Base-by-base conservation (phyloP, 208 protist genomes). In the Leptomonas pyrrhocoris region DNA sequence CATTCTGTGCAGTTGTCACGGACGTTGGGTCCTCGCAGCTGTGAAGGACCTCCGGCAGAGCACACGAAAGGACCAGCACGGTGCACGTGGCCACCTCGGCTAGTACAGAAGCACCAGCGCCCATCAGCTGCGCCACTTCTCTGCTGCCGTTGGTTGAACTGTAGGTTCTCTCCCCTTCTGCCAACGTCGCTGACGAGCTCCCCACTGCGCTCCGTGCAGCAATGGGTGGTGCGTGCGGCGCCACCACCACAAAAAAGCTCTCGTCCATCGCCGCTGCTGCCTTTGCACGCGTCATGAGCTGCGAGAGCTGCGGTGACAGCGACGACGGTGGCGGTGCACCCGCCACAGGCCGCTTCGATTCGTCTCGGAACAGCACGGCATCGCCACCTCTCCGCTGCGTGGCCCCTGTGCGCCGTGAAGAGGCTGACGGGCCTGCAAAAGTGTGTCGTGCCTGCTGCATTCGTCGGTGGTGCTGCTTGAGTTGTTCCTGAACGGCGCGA, bases 401-500 rank as follows among this genome's bases (percentile, higher is more conserved):
- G 4, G 40, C 15, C 57, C 38, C 7, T 23, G 25, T 30, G 13
- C 57, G 40, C 23, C 21, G 2, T 34, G 40, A 19, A 38, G 23
- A 3, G 21, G 13, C 16, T 7, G 58, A 31, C 2, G 45, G 28
- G 27, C 19, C 57, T 40, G 45, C 38, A 18, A 36, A 28, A 8
- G 18, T 12, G 30, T 64, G 42, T 27, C 49, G 36, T 50, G 31
- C 12, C 28, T 42, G 36, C 45, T 64, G n/a, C 25, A 28, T 19
- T 27, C 51, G 68, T 1, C 59, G 57, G 43, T 60, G 40, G n/a
- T 54, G 48, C 19, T 50, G n/a, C 30, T 60, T 65, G 25, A 74
- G 50, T 23, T 23, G 16, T 13, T 57, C 68, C 23, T 74, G 68
- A 28, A 67, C 58, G 25, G 25, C 59, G n/a, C 59, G 31, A 36